phyloP scores from a whole-genome alignment of 805 yeast species.

The Pichia nanzhaoensis region DNA sequence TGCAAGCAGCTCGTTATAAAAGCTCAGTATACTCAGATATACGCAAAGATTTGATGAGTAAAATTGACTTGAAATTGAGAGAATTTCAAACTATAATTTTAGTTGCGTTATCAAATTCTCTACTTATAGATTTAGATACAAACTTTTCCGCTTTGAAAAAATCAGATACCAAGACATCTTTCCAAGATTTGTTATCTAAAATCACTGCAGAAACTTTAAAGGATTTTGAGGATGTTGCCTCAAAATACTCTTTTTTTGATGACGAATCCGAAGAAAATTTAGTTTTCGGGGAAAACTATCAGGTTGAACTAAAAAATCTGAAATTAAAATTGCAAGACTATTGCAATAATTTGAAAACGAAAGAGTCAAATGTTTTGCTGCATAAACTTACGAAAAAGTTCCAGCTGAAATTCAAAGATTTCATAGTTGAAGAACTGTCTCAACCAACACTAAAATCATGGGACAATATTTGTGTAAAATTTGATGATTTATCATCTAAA shows the following conservation, averaged over 20 bases:
- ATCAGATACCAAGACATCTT: slow-evolving; percentile 18
- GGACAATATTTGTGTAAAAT: slow-evolving; percentile 48
- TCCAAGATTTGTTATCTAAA: slow-evolving; percentile 21
- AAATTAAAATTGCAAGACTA: slow-evolving; percentile 2
- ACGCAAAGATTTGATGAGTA: slow-evolving; percentile 40
- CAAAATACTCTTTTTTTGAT: slow-evolving; percentile 30
- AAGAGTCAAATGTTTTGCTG: slow-evolving; percentile 38
- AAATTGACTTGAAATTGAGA: slow-evolving; percentile 41
- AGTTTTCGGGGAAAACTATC: slow-evolving; percentile 21
- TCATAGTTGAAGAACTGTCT: slow-evolving; percentile 40
- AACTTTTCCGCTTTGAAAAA: slow-evolving; percentile 19
- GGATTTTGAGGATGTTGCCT: slow-evolving; percentile 29
- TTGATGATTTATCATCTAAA: slow-evolving; percentile 25
- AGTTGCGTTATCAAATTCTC: slow-evolving; percentile 29
- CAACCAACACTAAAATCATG: slow-evolving; percentile 49
- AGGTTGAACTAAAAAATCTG: neutral
- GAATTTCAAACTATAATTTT: slow-evolving; percentile 40
- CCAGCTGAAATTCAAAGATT: slow-evolving; percentile 41
- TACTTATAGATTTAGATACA: slow-evolving; percentile 28
- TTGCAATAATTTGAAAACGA: slow-evolving; percentile 28
- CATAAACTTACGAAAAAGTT: slow-evolving; percentile 42
- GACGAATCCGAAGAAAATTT: slow-evolving; percentile 27
- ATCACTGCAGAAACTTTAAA: slow-evolving; percentile 19
- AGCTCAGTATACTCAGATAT: slow-evolving; percentile 60
- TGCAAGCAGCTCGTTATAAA: slow-evolving; percentile 70